Evolutionary conservation across 768 basidiomycete genomes (phyloP).

Genomic region (Russula sp.): DNA sequence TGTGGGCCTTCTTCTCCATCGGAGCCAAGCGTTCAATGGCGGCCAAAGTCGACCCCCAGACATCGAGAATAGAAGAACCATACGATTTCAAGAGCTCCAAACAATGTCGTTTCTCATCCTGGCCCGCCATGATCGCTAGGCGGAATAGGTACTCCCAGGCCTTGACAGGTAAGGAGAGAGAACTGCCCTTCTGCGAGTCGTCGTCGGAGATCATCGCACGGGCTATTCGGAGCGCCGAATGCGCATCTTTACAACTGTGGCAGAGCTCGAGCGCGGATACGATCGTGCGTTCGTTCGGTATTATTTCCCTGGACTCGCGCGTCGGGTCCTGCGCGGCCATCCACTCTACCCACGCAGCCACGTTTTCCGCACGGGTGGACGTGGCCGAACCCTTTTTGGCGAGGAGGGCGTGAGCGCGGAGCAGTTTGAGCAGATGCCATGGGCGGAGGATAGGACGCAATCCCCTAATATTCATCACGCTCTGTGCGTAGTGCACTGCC

Average conservation of each 20-base stretch:
- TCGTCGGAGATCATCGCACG: neutral
- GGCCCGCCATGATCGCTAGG: constrained; percentile 13
- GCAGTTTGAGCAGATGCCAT: constrained; percentile 1
- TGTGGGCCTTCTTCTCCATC: constrained; percentile 19
- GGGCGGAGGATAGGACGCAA: neutral
- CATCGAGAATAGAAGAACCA: neutral
- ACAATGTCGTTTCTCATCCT: constrained; percentile 9
- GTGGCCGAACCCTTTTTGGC: constrained; percentile 4
- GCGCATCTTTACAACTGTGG: constrained; percentile 7
- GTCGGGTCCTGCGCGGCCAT: neutral
- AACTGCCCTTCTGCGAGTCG: neutral
- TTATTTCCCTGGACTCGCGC: neutral
- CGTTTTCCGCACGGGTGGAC: constrained; percentile 3
- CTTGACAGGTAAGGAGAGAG: neutral
- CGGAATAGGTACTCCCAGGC: constrained; percentile 22
- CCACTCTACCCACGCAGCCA: constrained; percentile 18
- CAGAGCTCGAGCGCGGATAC: constrained; percentile 19
- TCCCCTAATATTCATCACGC: constrained; percentile 48
- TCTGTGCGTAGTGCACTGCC: constrained; percentile 56
- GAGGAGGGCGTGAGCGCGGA: constrained; percentile 8
- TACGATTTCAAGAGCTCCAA: constrained; percentile 20
- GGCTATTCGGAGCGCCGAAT: constrained; percentile 10
- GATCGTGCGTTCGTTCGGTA: neutral
- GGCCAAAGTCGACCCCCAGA: constrained; percentile 6
- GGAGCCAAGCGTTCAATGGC: neutral